phyloP scores from a whole-genome alignment of 768 basidiomycete genomes.

The Kwoniella europaea region DNA sequence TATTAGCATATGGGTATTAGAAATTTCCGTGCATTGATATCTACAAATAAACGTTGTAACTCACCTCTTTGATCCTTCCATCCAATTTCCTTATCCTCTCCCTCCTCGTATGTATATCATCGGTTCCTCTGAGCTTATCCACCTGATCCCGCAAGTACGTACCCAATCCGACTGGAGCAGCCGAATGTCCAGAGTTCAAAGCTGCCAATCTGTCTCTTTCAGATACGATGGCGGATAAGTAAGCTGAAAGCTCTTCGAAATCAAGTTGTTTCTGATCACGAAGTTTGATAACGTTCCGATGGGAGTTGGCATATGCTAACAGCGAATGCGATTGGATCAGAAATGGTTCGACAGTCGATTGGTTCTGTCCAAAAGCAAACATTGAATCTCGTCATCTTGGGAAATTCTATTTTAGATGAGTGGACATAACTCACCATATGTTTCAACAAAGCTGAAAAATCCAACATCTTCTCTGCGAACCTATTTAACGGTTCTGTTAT shows the following conservation, averaged over 20 bases:
- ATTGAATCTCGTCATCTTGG: too few species aligned
- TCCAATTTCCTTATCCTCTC: conserved; percentile 94
- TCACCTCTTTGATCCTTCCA: conserved; percentile 90
- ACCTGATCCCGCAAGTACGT: conserved; percentile 92
- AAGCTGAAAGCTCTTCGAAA: conserved; percentile 95
- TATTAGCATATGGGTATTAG: background rate
- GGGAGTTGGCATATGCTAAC: conserved; percentile 89
- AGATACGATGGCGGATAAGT: conserved; percentile 86
- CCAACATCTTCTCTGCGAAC: conserved; percentile 92
- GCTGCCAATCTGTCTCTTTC: conserved; percentile 93
- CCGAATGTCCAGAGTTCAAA: conserved; percentile 84
- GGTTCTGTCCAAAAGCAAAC: conserved; percentile 62
- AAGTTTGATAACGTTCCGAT: conserved; percentile 89
- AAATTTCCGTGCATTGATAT: too few species aligned
- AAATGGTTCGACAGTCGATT: conserved; percentile 89
- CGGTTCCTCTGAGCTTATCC: conserved; percentile 86
- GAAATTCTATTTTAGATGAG: background rate
- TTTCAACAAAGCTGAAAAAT: conserved; percentile 87
- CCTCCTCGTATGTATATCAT: conserved; percentile 89
- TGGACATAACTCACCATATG: conserved; percentile 68
- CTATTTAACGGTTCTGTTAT: conserved; percentile 97
- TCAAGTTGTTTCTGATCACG: conserved; percentile 99
- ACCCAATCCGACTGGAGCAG: conserved; percentile 72
- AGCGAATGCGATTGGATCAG: conserved; percentile 87
- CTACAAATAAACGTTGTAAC: conserved; percentile 31